Evolutionary conservation across 179 eudicot genomes (phyloP).

Genomic region (Silene vulgaris): DNA sequence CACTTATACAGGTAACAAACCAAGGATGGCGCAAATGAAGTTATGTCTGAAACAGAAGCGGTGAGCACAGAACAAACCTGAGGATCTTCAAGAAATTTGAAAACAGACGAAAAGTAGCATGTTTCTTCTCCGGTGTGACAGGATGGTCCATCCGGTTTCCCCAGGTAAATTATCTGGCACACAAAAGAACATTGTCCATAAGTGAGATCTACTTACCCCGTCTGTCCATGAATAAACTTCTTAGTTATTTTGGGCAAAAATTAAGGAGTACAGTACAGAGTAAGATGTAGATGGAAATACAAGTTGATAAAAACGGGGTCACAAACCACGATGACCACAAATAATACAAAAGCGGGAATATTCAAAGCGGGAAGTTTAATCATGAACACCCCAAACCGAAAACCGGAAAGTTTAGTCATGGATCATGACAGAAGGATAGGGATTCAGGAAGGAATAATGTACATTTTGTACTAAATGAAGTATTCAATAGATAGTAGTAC

Average conservation of each 20-base stretch:
- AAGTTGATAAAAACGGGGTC: not conserved
- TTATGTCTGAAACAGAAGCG: not conserved
- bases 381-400: not conserved
- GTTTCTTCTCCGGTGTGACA: conserved; percentile 95
- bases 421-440: no score
- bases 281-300: not conserved
- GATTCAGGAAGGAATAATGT: not conserved
- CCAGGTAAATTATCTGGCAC: conserved; percentile 71
- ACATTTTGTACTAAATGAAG: not conserved
- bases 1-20: not conserved
- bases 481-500: conserved; percentile 17
- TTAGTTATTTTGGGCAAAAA: no score
- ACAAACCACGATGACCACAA: not conserved
- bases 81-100: conserved; percentile 36
- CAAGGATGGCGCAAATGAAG: not conserved
- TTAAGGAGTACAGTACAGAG: no score
- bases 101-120: conserved; percentile 77
- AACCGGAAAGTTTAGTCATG: no score
- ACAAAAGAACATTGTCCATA: not conserved
- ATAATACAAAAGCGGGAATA: no score
- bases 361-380: no score
- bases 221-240: not conserved
- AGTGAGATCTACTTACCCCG: not conserved
- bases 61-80: conserved; percentile 32
- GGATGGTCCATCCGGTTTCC: conserved; percentile 90